phyloP scores from a whole-genome alignment of 139 green algal genomes.

The Coelastrella sp. region DNA sequence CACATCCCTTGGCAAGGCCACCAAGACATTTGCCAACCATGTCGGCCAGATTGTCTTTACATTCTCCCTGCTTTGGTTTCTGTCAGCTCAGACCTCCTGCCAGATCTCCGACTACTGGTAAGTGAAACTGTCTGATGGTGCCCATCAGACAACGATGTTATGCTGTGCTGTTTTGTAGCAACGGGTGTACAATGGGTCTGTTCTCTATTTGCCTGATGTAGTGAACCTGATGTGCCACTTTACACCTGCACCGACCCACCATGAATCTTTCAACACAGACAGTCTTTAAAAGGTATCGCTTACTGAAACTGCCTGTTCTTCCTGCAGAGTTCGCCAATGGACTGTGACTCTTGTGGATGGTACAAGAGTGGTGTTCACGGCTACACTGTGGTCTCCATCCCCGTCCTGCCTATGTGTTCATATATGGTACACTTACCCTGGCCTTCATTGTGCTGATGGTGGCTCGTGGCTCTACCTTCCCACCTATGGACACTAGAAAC shows the following conservation, averaged over 20 bases:
- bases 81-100: constrained; percentile 59
- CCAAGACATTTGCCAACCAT: constrained; percentile 44
- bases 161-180: no score
- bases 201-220: no score
- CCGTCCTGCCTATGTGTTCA: constrained; percentile 55
- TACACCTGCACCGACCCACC: background rate
- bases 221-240: background rate
- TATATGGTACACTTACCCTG: constrained; percentile 59
- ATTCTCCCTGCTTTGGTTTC: constrained; percentile 64
- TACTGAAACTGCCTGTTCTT: no score
- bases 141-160: no score
- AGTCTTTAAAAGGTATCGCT: no score
- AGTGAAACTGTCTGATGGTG: constrained; percentile 41
- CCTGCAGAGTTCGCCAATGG: constrained; percentile 62
- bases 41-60: constrained; percentile 40
- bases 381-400: constrained; percentile 1
- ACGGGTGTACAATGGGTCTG: no score
- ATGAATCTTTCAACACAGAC: no score
- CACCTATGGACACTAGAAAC: constrained; percentile 48
- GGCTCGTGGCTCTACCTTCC: constrained; percentile 61
- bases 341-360: constrained; percentile 46
- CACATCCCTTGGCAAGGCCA: constrained; percentile 35
- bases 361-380: constrained; percentile 33
- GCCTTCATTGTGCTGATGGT: constrained; percentile 66
- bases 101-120: constrained; percentile 64